These are phyloP conservation scores for Cystobasidium slooffiae DNA, from an alignment of 1,284 basidiomycete species.

Conservation along the genomic window DNA sequence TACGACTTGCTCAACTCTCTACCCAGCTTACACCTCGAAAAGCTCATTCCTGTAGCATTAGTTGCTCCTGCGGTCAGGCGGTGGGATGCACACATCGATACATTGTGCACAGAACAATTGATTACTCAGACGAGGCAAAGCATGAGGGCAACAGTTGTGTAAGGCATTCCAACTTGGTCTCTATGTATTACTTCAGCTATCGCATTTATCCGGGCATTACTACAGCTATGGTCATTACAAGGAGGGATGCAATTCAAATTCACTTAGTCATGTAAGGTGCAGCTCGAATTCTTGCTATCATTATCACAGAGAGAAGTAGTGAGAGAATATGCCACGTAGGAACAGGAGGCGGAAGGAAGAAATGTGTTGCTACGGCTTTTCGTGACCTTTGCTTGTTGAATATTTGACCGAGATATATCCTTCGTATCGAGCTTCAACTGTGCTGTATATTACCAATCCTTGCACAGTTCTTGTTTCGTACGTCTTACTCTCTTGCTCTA, in stretches of 20 bases:
- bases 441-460: too few species aligned
- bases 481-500: too few species aligned
- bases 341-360: not conserved
- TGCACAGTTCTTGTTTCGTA: too few species aligned
- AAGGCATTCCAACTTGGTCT: too few species aligned
- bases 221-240: too few species aligned
- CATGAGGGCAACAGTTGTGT: too few species aligned
- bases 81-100: not conserved
- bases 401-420: too few species aligned
- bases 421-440: too few species aligned
- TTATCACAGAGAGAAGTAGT: not conserved
- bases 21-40: conserved; percentile 3
- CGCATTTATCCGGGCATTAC: too few species aligned
- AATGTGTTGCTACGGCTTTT: not conserved
- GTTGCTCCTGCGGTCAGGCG: not conserved
- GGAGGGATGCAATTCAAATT: not conserved
- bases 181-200: too few species aligned
- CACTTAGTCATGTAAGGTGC: not conserved
- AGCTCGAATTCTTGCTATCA: not conserved
- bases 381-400: not conserved
- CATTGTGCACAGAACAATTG: not conserved
- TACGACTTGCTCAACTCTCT: not conserved
- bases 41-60: conserved; percentile 7
- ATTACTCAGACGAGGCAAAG: too few species aligned
- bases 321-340: not conserved